These are phyloP conservation scores for Acacia crassicarpa DNA, from an alignment of 306 rosid species.

Conservation along the genomic window DNA sequence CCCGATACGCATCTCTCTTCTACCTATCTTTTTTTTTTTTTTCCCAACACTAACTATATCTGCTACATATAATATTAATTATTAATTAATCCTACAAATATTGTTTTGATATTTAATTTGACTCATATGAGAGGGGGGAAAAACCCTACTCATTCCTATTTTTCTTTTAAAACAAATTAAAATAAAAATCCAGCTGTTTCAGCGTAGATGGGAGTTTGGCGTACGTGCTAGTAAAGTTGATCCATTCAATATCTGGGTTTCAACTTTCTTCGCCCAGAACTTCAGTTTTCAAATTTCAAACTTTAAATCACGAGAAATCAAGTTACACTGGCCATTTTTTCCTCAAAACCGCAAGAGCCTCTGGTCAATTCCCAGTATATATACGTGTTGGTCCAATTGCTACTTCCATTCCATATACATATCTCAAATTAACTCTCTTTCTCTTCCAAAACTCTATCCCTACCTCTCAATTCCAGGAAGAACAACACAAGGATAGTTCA, in stretches of 20 bases:
- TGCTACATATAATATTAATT: too few species aligned
- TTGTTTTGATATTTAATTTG: background rate
- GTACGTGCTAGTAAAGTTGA: background rate
- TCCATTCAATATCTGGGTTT: background rate
- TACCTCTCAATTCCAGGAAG: background rate
- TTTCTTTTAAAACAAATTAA: background rate
- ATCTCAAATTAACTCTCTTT: background rate
- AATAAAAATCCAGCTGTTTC: background rate
- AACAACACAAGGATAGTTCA: too few species aligned
- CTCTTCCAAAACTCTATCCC: background rate
- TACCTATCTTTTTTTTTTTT: too few species aligned
- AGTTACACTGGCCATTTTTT: background rate
- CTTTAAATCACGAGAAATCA: background rate
- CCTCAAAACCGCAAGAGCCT: background rate
- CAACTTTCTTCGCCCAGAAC: background rate
- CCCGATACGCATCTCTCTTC: too few species aligned
- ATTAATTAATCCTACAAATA: too few species aligned
- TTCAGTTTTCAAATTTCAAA: background rate
- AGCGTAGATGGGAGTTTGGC: slow-evolving; percentile 1
- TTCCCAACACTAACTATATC: too few species aligned
- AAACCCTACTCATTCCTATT: background rate
- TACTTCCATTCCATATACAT: background rate
- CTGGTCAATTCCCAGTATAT: background rate
- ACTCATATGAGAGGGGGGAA: background rate
- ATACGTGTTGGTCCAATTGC: background rate